Base-by-base conservation (phyloP, 1,284 basidiomycete genomes). In the Cutaneotrichosporon cavernicola region DNA sequence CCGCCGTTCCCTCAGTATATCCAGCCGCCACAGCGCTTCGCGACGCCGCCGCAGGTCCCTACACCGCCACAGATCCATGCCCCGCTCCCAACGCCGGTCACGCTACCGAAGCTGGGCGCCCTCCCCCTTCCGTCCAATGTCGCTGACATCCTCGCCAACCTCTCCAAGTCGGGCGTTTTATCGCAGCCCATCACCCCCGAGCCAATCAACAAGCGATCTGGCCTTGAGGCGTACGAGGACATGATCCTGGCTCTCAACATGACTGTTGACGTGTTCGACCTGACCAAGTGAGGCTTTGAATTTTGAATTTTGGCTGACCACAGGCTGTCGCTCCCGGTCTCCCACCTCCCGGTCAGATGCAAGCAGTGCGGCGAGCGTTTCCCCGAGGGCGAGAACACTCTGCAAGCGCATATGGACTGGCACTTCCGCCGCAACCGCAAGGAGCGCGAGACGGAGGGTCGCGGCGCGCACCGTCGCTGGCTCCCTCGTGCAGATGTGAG, bases 371-470 rank as follows among this genome's bases (percentile, higher is more conserved):
- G 90, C 11, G 83, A 91, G 67, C 88, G 97, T 60, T 97, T 96
- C 79, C 83, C 89, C 52, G 88, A 90, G 69, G 87, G 86, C 47
- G 69, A 90, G 81, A 88, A 88, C 75, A 84, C 84, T 31, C 86
- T 95, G 83, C 88, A 97, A 72, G 86, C 89, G 61, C 97, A 99
- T 76, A 85, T 99, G 71, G 97, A 99, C 78, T 91, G 93, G 90
- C 97, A 99, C 81, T 98, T 97, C 82, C 86, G 89, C 71, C 90
- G 97, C 73, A 99, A 98, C 76, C 86, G 90, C 69, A 90, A 93
- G 76, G 89, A 91, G 40, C 89, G 87, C 70, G 91, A 95, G 76
- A 89, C 88, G 51, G 82, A 86, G 10, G 91, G 91, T 0, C 86
- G 96, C 66, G 94, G 95, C 30, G 90, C 95, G 72, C 91, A 90